Evolutionary conservation across 306 rosid genomes (phyloP).

Genomic region (Cicer chorassanicum): DNA sequence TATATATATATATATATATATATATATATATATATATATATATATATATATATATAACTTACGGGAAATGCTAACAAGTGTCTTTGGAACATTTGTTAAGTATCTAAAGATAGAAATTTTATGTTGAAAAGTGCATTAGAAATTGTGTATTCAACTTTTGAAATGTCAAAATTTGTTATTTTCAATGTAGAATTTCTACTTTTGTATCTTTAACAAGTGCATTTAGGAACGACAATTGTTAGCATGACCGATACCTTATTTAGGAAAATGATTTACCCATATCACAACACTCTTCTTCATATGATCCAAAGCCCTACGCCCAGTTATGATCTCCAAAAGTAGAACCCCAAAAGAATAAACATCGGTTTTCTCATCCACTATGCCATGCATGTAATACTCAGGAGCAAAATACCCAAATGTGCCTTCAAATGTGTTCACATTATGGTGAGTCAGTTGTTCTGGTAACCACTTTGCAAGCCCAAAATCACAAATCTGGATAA

Average conservation of each 20-base stretch:
- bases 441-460: constrained; percentile 79
- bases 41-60: no score
- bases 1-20: no score
- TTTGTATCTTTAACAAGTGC: no score
- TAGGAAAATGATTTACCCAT: constrained; percentile 63
- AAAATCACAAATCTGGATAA: constrained; percentile 87
- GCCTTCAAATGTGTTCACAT: constrained; percentile 81
- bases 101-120: no score
- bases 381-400: constrained; percentile 92
- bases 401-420: constrained; percentile 99
- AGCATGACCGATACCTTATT: not conserved
- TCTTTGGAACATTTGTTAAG: no score
- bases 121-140: no score
- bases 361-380: constrained; percentile 94
- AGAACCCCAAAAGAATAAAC: constrained; percentile 86
- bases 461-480: constrained; percentile 99
- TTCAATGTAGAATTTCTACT: no score
- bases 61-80: no score
- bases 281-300: constrained; percentile 63
- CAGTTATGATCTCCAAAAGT: constrained; percentile 84
- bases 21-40: no score
- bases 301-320: constrained; percentile 78
- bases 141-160: no score
- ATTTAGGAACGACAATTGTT: no score
- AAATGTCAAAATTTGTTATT: no score